Base-by-base conservation (phyloP, 768 basidiomycete genomes). In the Fistulinella prunicolor region DNA sequence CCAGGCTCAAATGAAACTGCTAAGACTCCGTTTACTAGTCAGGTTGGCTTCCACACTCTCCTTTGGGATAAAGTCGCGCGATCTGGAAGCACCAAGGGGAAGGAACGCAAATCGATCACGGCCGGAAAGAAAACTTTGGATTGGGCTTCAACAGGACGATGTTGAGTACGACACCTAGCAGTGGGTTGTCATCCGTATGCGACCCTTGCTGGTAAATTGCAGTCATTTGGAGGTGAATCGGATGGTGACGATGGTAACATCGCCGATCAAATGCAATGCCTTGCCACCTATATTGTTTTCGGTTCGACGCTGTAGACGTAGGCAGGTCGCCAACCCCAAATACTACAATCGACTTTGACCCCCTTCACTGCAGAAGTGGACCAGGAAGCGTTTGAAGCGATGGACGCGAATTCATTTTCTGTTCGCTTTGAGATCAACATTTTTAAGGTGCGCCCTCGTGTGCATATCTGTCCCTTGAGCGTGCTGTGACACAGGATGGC, bases 391-490 rank as follows among this genome's bases (percentile, higher is more conserved):
- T 87, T 89, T 56, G 90, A 89, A 57, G 80, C 65, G 54, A 80
- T 88, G 63, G 83, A 82, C 22, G 81, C 82, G 48, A 90, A 83
- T 66, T 82, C 82, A 35, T 65, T 98, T 52, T 85, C 90, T 53
- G 95, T 99, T 10, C 80, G 92, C 53, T 99, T 98, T 67, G 95
- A 99, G 69, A 90, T 98, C 50, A 94, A 88, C 65, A 86, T 99
- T 56, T 90, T 99, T 65, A 97, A 97, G 81, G 94, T 94, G 55
- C 16, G 84, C 67, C 13, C 19, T 34, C 54, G 7, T 6, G 7
- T 28, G 6, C 12, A 6, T 28, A 6, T 34, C 12, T 34, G 12
- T 16, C 5, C 16, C 16, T 16, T 16, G 5, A 6, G 6, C 12
- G 5, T 12, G 16, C 16, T 34, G 32, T 28, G 32, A 6, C 12